Evolutionary conservation across 2,329 filamentous ascomycete genomes (phyloP).

Genomic region (Tolypocladium album): DNA sequence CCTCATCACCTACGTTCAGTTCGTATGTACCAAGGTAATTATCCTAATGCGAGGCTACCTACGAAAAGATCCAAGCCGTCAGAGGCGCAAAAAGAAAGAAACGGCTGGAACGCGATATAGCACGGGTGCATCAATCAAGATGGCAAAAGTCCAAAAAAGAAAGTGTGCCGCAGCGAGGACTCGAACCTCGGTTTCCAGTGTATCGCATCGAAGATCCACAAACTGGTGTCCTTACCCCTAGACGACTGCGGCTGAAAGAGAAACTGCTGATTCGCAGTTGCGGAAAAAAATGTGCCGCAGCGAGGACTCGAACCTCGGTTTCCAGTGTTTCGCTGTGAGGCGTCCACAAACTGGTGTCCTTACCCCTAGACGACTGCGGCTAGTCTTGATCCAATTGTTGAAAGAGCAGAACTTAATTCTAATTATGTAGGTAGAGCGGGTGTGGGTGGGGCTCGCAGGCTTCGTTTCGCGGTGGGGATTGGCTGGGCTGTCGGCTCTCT

Average conservation of each 20-base stretch:
- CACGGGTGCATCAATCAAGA: no score
- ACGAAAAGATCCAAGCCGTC: no score
- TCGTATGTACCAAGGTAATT: no score
- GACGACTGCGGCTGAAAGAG: conserved; percentile 9
- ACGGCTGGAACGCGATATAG: no score
- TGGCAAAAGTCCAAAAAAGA: not conserved
- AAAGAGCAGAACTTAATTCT: not conserved
- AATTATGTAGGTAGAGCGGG: not conserved
- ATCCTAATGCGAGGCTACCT: no score
- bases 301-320: conserved; percentile 20
- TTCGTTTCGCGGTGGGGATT: not conserved
- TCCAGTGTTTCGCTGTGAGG: conserved; percentile 11
- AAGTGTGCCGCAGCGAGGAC: conserved; percentile 13
- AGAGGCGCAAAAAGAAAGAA: no score
- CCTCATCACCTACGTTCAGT: no score
- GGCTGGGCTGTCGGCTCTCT: no score
- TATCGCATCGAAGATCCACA: conserved; percentile 10
- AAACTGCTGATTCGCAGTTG: not conserved
- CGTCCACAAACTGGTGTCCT: conserved; percentile 19
- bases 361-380: conserved; percentile 15
- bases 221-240: conserved; percentile 19
- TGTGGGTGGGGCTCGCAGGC: not conserved
- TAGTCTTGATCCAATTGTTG: not conserved
- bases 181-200: conserved; percentile 20
- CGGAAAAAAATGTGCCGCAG: conserved; percentile 8